Evolutionary conservation across 2,329 filamentous ascomycete species (phyloP), one percentile per base, ranked within the genome.

Genomic region (Cladosporium austrohemisphaericum): DNA sequence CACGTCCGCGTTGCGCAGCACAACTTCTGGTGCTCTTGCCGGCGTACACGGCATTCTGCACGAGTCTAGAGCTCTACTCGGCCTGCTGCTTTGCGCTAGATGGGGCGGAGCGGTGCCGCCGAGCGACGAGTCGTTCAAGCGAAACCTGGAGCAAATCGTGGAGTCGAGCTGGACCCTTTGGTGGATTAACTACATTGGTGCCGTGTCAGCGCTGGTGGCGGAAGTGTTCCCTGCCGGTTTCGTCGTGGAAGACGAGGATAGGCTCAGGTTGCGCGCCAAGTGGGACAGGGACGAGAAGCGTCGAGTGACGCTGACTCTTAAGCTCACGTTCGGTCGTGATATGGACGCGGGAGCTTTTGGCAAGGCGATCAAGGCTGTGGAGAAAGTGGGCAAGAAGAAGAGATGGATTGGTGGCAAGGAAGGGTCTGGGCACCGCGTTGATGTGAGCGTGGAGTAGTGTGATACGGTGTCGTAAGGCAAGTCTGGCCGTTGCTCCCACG

Each of bases 11-110:
- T 70, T 95, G n/a, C 83, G 90, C 58, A 75, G 80, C 53, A 85
- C 86, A 1, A 81, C 88, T 5, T 81, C 79, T 1, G 82, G 87
- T 0, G 71, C 85, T 28, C 75, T 91, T 41, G 78, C 81, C 1
- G 77, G 79, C 11, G 76, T 79, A 1, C 88, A 92, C 31, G 88
- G 88, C 0, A 69, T 94, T 20, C 83, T 81, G 1, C 90, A 96
- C 63, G 67, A 81, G 36, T 77, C 83, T 43, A 79, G 89, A 10
- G 85, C 86, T 0, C 67, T 87, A 2, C 72, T 95, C 3, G 87
- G 81, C 0, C 71, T 95, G 3, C 77, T 85, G 1, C 73, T 88
- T 1, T 89, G 83, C 57, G 82, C 85, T 37, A 76, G 89, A 56
- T 94, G 88, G 81, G 85, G 83, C 14, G 82, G 81, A 2, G 77